phyloP scores from a whole-genome alignment of 2,329 filamentous ascomycete species.

The Alternaria sp. region DNA sequence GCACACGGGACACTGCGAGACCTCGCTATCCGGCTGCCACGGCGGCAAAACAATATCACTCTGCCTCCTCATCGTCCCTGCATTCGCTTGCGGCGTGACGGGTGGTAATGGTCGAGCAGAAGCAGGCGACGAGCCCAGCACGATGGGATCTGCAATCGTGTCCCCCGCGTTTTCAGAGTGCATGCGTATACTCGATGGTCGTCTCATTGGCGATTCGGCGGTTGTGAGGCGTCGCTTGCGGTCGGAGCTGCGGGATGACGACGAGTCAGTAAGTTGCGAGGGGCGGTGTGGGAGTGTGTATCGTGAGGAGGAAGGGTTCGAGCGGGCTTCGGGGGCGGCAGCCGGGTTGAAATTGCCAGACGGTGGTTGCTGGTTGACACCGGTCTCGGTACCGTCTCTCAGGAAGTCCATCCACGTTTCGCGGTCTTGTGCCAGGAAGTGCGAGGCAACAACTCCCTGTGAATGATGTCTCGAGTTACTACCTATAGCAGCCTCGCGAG shows the following conservation, averaged over 20 bases:
- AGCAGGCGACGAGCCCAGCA: slow-evolving; percentile 34
- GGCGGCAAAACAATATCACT: slow-evolving; percentile 68
- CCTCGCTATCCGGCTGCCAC: slow-evolving; percentile 91
- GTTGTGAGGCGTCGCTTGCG: slow-evolving; percentile 50
- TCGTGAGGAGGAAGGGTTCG: slow-evolving; percentile 22
- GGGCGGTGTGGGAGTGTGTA: slow-evolving; percentile 35
- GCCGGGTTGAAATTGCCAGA: slow-evolving; percentile 13
- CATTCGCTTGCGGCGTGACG: slow-evolving; percentile 22
- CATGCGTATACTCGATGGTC: slow-evolving; percentile 40
- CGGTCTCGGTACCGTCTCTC: slow-evolving; percentile 33
- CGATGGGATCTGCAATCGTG: slow-evolving; percentile 34
- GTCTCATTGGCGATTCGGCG: slow-evolving; percentile 43
- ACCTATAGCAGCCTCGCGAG: slow-evolving; percentile 8
- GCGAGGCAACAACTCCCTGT: slow-evolving; percentile 41
- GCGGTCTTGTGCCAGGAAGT: slow-evolving; percentile 41
- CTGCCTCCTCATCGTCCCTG: slow-evolving; percentile 30
- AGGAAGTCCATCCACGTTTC: slow-evolving; percentile 52
- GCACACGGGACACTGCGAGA: slow-evolving; percentile 85
- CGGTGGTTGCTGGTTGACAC: slow-evolving; percentile 17
- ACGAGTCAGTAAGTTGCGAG: slow-evolving; percentile 27
- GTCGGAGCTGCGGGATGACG: slow-evolving; percentile 38
- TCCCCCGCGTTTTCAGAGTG: slow-evolving; percentile 26
- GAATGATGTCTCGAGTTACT: slow-evolving; percentile 20
- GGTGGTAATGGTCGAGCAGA: slow-evolving; percentile 20
- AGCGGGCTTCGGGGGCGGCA: slow-evolving; percentile 16